These are phyloP conservation scores for Eimeria necatrix DNA, from an alignment of 169 alveolate species.

Conservation along the genomic window DNA sequence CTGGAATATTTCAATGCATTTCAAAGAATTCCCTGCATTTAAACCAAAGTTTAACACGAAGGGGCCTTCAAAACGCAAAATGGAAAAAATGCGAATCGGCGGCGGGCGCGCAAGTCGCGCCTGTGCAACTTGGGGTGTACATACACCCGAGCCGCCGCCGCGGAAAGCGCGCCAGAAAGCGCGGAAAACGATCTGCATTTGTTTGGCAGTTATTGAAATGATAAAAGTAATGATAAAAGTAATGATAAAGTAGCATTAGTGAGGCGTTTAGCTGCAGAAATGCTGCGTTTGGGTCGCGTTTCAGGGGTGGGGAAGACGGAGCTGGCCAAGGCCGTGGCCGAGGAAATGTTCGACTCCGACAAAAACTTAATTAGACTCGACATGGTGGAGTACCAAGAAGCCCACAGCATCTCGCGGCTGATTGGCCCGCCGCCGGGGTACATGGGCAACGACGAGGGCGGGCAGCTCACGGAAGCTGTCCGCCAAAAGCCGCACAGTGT, in stretches of 20 bases:
- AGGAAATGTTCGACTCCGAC: constrained; percentile 87
- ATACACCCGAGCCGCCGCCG: too few species aligned
- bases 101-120: too few species aligned
- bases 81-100: too few species aligned
- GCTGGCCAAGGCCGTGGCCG: constrained; percentile 92
- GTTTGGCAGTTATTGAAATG: not conserved
- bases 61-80: too few species aligned
- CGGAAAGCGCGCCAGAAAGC: not conserved
- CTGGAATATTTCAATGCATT: too few species aligned
- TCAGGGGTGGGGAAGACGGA: constrained; percentile 93
- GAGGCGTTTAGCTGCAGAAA: too few species aligned
- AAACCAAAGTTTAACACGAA: too few species aligned
- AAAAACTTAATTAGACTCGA: constrained; percentile 90
- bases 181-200: not conserved
- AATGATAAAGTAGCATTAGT: not conserved
- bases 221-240: not conserved
- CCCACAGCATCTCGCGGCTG: constrained; percentile 92
- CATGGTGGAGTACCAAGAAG: constrained; percentile 95
- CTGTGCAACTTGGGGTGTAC: too few species aligned
- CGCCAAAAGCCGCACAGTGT: constrained; percentile 93
- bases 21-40: too few species aligned
- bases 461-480: constrained; percentile 95
- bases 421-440: constrained; percentile 97
- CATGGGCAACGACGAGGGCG: constrained; percentile 94
- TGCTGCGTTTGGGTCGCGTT: not conserved